Evolutionary conservation across 306 rosid genomes (phyloP).

Genomic region (Vigna unguiculata): DNA sequence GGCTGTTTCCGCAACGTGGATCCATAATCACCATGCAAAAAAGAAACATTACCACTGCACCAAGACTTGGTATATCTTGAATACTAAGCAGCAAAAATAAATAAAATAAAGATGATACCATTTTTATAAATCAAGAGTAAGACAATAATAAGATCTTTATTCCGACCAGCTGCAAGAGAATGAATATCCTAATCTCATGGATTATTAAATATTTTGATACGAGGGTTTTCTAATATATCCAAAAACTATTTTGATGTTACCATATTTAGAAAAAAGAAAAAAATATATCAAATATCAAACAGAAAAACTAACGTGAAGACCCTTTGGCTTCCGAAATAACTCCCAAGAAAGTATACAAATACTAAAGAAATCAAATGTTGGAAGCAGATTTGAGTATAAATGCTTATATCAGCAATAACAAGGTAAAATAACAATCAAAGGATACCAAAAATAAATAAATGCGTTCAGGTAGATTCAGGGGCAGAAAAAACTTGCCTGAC

Average conservation of each 20-base stretch:
- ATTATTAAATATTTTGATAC: not conserved
- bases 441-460: not conserved
- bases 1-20: not conserved
- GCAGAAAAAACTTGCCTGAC: conserved; percentile 10
- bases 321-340: conserved; percentile 22
- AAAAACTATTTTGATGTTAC: conserved; percentile 25
- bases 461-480: not conserved
- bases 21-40: not conserved
- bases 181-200: conserved; percentile 19
- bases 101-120: not conserved
- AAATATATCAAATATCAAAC: conserved; percentile 17
- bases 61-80: conserved; percentile 20
- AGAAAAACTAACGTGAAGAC: conserved; percentile 8
- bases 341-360: not conserved
- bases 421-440: conserved; percentile 16
- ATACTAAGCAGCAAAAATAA: conserved; percentile 12
- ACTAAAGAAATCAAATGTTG: conserved; percentile 8
- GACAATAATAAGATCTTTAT: not conserved
- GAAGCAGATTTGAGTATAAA: conserved; percentile 26
- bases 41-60: conserved; percentile 10
- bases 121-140: not conserved
- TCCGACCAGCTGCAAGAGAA: conserved; percentile 9
- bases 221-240: not conserved
- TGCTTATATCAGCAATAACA: conserved; percentile 1
- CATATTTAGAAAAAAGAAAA: conserved; percentile 23